These are phyloP conservation scores for Plasmodium malariae DNA, from an alignment of 169 alveolate species.

Conservation along the genomic window DNA sequence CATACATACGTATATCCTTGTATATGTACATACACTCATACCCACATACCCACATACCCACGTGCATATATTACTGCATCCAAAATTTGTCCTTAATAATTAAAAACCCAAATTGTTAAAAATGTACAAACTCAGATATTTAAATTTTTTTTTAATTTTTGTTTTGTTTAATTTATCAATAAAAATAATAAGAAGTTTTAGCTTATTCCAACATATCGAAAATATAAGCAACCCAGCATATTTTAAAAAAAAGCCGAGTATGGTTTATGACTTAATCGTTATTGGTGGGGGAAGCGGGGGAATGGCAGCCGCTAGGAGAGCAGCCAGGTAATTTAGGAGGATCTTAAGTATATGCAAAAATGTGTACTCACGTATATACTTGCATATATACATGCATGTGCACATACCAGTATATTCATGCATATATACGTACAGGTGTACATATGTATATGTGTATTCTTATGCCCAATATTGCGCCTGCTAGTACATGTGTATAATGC, in stretches of 20 bases:
- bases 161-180: slow-evolving; percentile 16
- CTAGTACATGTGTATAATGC: background rate
- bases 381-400: background rate
- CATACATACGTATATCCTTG: no score
- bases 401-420: background rate
- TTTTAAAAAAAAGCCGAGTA: slow-evolving; percentile 43
- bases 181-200: slow-evolving; percentile 49
- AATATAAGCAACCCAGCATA: slow-evolving; percentile 20
- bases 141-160: slow-evolving; percentile 29
- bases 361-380: background rate
- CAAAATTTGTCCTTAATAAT: no score
- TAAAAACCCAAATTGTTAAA: background rate
- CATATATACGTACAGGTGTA: background rate
- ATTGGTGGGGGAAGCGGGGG: slow-evolving; percentile 94
- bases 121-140: slow-evolving; percentile 30
- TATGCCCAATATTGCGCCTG: background rate
- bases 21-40: background rate
- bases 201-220: slow-evolving; percentile 28
- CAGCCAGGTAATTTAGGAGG: slow-evolving; percentile 80
- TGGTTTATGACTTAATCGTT: slow-evolving; percentile 85
- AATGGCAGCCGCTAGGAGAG: slow-evolving; percentile 85
- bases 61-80: no score
- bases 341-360: background rate
- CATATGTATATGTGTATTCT: background rate
- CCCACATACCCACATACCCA: no score